These are phyloP conservation scores for Plasmopara viticola DNA, from an alignment of 352 stramenopile species.

Conservation along the genomic window DNA sequence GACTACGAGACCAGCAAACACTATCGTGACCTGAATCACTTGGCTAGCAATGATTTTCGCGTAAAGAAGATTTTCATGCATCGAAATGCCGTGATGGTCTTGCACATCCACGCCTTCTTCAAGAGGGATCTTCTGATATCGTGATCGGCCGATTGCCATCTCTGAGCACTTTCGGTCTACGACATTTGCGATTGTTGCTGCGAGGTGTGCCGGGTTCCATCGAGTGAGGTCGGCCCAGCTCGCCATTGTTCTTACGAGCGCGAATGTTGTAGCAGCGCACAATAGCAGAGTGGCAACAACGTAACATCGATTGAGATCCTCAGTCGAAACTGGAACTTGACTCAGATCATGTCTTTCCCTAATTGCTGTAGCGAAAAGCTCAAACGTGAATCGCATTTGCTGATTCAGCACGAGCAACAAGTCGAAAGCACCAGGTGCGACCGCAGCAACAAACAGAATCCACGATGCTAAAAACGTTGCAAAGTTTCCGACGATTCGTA, in stretches of 20 bases:
- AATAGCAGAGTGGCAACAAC: constrained; percentile 16
- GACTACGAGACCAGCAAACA: not conserved
- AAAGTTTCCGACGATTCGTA: constrained; percentile 7
- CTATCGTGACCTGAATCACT: not conserved
- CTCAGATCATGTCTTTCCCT: constrained; percentile 28
- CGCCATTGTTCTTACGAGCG: constrained; percentile 2
- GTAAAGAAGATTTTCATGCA: not conserved
- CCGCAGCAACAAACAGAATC: constrained; percentile 19
- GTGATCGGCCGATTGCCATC: not conserved
- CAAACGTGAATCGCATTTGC: constrained; percentile 39
- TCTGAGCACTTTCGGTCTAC: not conserved
- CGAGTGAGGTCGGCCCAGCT: not conserved
- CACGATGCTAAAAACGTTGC: constrained; percentile 27
- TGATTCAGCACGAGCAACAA: constrained; percentile 32
- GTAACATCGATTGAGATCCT: constrained; percentile 17
- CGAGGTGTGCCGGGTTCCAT: not conserved
- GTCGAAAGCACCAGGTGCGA: constrained; percentile 28
- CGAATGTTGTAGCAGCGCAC: constrained; percentile 11
- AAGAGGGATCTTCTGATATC: not conserved
- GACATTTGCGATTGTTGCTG: not conserved
- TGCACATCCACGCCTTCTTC: not conserved
- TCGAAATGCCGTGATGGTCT: not conserved
- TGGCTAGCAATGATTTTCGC: not conserved
- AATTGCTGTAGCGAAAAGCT: constrained; percentile 33
- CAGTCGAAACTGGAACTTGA: constrained; percentile 23